Percentiles rank a stretch among this genome's conserved stretches.
These are phyloP conservation scores for Wickerhamomyces sp. DNA, from an alignment of 1,139 yeast genomes.

Conservation along the genomic window DNA sequence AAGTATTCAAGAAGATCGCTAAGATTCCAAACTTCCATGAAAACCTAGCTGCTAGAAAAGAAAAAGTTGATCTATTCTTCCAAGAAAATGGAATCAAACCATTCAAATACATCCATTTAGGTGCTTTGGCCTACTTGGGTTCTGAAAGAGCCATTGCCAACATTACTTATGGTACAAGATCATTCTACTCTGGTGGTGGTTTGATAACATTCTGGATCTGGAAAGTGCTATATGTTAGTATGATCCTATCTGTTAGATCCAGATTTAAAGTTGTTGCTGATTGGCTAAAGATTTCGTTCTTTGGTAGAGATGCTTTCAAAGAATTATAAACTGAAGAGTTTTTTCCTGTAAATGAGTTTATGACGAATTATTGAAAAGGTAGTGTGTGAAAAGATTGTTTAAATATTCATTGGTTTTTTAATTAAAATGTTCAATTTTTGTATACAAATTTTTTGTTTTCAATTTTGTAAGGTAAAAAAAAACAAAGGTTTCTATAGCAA, in stretches of 20 bases:
- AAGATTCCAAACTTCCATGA: slow-evolving; percentile 61
- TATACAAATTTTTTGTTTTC: too few species aligned
- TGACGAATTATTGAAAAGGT: not conserved
- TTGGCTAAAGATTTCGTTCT: slow-evolving; percentile 83
- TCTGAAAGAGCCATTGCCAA: slow-evolving; percentile 95
- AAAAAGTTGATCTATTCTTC: slow-evolving; percentile 37
- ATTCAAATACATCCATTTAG: slow-evolving; percentile 64
- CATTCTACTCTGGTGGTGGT: slow-evolving; percentile 86
- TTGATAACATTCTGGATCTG: slow-evolving; percentile 85
- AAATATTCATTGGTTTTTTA: too few species aligned
- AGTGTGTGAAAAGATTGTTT: too few species aligned
- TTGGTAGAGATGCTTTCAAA: slow-evolving; percentile 76
- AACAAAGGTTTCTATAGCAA: not conserved
- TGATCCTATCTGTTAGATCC: slow-evolving; percentile 87
- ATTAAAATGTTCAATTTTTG: too few species aligned
- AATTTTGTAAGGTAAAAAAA: too few species aligned
- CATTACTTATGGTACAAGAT: slow-evolving; percentile 84
- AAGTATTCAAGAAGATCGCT: slow-evolving; percentile 69
- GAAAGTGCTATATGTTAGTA: slow-evolving; percentile 88
- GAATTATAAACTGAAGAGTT: slow-evolving; percentile 26
- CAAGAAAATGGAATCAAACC: slow-evolving; percentile 48
- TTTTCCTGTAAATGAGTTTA: slow-evolving; percentile 1
- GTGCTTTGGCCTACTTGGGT: slow-evolving; percentile 81
- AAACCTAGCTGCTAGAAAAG: slow-evolving; percentile 30
- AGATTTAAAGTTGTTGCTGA: slow-evolving; percentile 82